Evolutionary conservation across 148 eudicot genomes (phyloP), one percentile per base, ranked within the genome.

Genomic region (Simmondsia chinensis): DNA sequence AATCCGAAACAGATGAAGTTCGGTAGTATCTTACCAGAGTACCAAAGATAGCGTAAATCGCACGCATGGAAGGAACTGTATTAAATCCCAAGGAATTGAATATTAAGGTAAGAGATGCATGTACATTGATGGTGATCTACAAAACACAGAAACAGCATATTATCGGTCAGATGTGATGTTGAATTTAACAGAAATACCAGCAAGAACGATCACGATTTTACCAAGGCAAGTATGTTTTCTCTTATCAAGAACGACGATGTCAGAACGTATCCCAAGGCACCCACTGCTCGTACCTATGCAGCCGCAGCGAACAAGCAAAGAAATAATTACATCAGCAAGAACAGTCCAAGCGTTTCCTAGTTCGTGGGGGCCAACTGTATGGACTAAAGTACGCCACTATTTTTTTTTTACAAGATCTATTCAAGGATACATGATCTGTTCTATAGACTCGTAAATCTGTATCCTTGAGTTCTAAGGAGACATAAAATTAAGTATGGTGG

Each of bases 171-270:
- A n/a, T n/a, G n/a, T n/a, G n/a, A n/a, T n/a, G n/a, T n/a, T n/a
- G n/a, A n/a, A n/a, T n/a, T n/a, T n/a, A n/a, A n/a, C n/a, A n/a
- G n/a, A n/a, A n/a, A n/a, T n/a, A n/a, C n/a, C n/a, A n/a, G n/a
- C n/a, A n/a, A n/a, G n/a, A n/a, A n/a, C n/a, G n/a, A n/a, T n/a
- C n/a, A n/a, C n/a, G n/a, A n/a, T n/a, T n/a, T 68, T 79, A 87
- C 96, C 97, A 89, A 57, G 35, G 76, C 82, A 43, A 89, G 93
- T 39, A 89, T 84, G 69, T 89, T 89, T 50, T 89, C 97, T 57
- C 76, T 74, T 39, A 89, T 84, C 60, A 89, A 71, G 71, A 78
- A 89, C 3, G 97, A 89, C 22, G 83, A 70, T 45, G 78, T 61
- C 46, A 85, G 35, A 62, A 85, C 93, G 67, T 79, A 81, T 7